Evolutionary conservation across 768 basidiomycete genomes (phyloP), one percentile per base, ranked within the genome.

Genomic region (Podaxis sp.): DNA sequence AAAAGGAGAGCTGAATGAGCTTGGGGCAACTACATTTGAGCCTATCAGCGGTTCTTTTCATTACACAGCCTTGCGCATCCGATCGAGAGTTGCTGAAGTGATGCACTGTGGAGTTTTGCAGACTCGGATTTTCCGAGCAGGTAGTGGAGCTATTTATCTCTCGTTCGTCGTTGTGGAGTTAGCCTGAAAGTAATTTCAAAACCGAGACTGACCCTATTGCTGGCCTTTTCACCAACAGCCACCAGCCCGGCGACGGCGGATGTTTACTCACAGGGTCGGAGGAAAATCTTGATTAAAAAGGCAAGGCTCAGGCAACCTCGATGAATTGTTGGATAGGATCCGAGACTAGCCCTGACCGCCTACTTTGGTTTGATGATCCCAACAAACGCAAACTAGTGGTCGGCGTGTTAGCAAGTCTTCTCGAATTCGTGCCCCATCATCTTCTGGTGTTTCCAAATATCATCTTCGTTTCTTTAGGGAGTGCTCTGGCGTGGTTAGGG

Each of bases 221-320:
- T 17, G 19, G n/a, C 44, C 49, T 28, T 6, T 9, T 33, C 33
- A 33, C 8, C 33, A 33, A 33, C 33, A 33, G 33, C 9, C 36
- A n/a, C 38, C 5, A 11, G 22, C 19, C 54, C 59, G 59, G 59
- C 24, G 39, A 52, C 28, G 49, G 11, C 59, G 59, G 59, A 36
- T 36, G 49, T 22, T 60, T 33, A 60, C 38, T 30, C 48, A 60
- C 51, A 60, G 59, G 59, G 59, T 39, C 22, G 51, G 11, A 40
- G 13, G 49, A 40, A 24, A 52, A 60, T 60, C 59, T 40, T 24
- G 33, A 39, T 52, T 36, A 9, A 28, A 52, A 52, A 13, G 13
- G 51, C 49, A 24, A 11, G 17, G 33, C 11, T 15, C 36, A 52
- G 58, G 58, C 48, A 52, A 60, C 59, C 33, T 39, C 38, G 36